These are phyloP conservation scores for Lactifluus echinatus DNA, from an alignment of 768 basidiomycete genomes.

Conservation along the genomic window DNA sequence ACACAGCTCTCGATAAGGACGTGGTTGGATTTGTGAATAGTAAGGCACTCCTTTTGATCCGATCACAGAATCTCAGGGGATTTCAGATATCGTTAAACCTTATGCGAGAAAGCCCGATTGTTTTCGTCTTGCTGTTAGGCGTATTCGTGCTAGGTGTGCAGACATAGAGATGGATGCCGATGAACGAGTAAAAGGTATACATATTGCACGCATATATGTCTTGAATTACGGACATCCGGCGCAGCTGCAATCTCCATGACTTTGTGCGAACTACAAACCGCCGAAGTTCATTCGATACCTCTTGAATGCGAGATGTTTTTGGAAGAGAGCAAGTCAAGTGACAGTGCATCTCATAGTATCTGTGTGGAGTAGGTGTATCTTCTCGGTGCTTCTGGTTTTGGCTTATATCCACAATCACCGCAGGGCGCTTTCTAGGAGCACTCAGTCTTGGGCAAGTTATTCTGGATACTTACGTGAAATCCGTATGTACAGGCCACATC, in stretches of 20 bases:
- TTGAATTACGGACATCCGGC: neutral
- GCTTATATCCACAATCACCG: neutral
- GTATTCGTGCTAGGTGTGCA: constrained; percentile 12
- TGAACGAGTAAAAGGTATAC: constrained; percentile 17
- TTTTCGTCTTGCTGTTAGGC: constrained; percentile 17
- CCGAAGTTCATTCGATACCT: constrained; percentile 16
- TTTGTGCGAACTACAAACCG: constrained; percentile 20
- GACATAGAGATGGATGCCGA: constrained; percentile 18
- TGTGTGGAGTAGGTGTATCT: constrained; percentile 17
- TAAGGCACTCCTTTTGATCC: neutral
- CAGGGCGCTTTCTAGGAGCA: constrained; percentile 20
- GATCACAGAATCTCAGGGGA: neutral
- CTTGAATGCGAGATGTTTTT: constrained; percentile 17
- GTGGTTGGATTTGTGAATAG: neutral
- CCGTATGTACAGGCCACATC: neutral
- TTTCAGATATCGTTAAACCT: neutral
- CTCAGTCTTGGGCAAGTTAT: constrained; percentile 22
- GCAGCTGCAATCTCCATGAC: constrained; percentile 20
- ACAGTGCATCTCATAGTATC: constrained; percentile 1
- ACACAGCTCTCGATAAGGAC: neutral
- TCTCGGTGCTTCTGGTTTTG: too few species aligned
- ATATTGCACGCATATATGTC: neutral
- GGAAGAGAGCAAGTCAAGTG: neutral
- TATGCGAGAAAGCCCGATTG: constrained; percentile 18
- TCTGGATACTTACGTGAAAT: constrained; percentile 21